Percentiles rank a stretch among this genome's conserved stretches.
Conservation (phyloP, 1,284 basidiomycete genomes). For the Ganoderma lucidum region DNA sequence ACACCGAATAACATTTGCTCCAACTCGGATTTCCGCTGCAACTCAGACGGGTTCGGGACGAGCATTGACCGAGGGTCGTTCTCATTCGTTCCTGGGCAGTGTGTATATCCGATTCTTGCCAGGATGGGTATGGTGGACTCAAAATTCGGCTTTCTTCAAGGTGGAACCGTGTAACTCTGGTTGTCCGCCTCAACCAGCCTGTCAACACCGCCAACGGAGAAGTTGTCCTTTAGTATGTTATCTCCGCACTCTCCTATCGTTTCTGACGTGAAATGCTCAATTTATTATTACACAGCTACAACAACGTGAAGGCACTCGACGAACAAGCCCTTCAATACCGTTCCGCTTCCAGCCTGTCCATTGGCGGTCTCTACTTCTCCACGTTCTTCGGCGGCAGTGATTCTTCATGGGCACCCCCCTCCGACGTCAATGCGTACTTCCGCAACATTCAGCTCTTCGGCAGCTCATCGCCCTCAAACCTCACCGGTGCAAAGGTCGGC, state of each 20-base stretch:
- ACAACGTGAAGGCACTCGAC: conserved; percentile 41
- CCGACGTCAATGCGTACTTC: conserved; percentile 71
- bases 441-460: conserved; percentile 61
- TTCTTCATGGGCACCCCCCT: conserved; percentile 67
- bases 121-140: background rate
- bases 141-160: conserved; percentile 23
- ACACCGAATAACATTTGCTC: conserved; percentile 39
- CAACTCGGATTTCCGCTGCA: conserved; percentile 43
- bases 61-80: conserved; percentile 51
- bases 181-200: conserved; percentile 41
- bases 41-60: conserved; percentile 50
- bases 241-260: background rate
- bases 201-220: conserved; percentile 39
- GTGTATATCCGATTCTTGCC: conserved; percentile 35
- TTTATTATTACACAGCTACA: conserved; percentile 35
- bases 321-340: conserved; percentile 38
- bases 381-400: conserved; percentile 81
- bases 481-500: conserved; percentile 35
- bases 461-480: conserved; percentile 39
- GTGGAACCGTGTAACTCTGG: conserved; percentile 42
- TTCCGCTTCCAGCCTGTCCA: conserved; percentile 36
- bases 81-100: conserved; percentile 59
- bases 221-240: conserved; percentile 40
- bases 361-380: conserved; percentile 59
- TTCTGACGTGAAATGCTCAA: background rate